Evolutionary conservation across 495 filamentous ascomycete genomes (phyloP).

Genomic region (Penicillium flavigenum): DNA sequence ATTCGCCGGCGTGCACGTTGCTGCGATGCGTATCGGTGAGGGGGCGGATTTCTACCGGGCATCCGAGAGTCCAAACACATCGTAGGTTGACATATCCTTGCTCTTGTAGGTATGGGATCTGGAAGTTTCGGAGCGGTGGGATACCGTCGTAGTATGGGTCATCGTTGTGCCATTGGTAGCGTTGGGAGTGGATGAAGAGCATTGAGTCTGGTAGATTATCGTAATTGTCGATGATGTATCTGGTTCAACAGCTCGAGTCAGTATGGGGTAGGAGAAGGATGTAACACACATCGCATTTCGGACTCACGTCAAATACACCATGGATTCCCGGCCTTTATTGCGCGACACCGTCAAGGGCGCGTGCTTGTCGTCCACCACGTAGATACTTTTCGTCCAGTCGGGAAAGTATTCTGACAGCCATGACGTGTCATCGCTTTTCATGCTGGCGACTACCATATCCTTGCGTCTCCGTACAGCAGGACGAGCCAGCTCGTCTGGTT

Average conservation of each 20-base stretch:
- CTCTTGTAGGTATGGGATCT: constrained; percentile 52
- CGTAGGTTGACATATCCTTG: constrained; percentile 66
- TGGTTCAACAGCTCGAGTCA: constrained; percentile 17
- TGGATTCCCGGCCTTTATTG: constrained; percentile 60
- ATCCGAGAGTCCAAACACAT: constrained; percentile 62
- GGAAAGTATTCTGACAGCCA: constrained; percentile 55
- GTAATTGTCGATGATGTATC: constrained; percentile 67
- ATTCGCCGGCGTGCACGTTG: constrained; percentile 47
- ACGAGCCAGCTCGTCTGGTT: constrained; percentile 32
- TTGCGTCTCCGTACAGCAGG: constrained; percentile 32
- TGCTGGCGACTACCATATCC: constrained; percentile 56
- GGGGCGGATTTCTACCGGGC: constrained; percentile 58
- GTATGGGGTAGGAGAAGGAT: not conserved
- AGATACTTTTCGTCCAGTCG: constrained; percentile 51
- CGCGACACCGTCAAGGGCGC: constrained; percentile 47
- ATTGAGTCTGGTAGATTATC: constrained; percentile 56
- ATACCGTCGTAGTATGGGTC: constrained; percentile 51
- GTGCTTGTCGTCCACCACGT: constrained; percentile 49
- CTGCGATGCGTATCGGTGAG: constrained; percentile 42
- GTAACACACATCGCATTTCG: constrained; percentile 4
- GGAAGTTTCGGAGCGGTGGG: constrained; percentile 53
- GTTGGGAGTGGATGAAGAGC: constrained; percentile 61
- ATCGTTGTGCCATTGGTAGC: constrained; percentile 65
- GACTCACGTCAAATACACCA: constrained; percentile 60
- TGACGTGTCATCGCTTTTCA: constrained; percentile 50